A percentile compares a stretch with the other conserved stretches of the same genome.
phyloP scores from a whole-genome alignment of 1,284 basidiomycete species.

The Ustilago crameri region DNA sequence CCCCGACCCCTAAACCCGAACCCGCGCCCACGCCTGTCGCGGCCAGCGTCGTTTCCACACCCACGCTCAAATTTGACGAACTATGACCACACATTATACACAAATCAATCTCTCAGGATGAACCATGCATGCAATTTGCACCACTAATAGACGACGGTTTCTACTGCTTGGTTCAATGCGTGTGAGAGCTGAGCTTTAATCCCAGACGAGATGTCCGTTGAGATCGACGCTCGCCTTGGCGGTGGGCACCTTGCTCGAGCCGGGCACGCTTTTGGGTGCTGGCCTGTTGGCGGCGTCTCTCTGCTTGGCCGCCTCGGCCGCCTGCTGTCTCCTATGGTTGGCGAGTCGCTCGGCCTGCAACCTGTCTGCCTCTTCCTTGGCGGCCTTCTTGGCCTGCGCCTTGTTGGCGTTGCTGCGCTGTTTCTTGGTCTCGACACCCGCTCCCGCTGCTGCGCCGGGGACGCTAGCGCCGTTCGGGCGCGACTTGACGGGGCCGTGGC shows the following conservation, averaged over 20 bases:
- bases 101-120: too few species aligned
- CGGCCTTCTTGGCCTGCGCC: constrained; percentile 50
- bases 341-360: constrained; percentile 54
- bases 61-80: too few species aligned
- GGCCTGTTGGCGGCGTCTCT: constrained; percentile 28
- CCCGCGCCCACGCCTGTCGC: too few species aligned
- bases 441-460: constrained; percentile 6
- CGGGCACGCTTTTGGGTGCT: constrained; percentile 12
- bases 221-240: constrained; percentile 48
- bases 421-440: constrained; percentile 48
- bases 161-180: too few species aligned
- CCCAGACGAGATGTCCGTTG: constrained; percentile 51
- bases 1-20: too few species aligned
- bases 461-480: too few species aligned
- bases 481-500: constrained; percentile 8
- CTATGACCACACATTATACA: too few species aligned
- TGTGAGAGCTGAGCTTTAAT: constrained; percentile 5
- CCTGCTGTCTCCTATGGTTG: constrained; percentile 46
- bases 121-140: too few species aligned
- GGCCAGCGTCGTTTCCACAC: too few species aligned
- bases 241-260: constrained; percentile 7
- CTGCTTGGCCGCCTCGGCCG: constrained; percentile 27
- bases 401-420: constrained; percentile 61
- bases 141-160: too few species aligned
- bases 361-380: constrained; percentile 55